Percentiles rank a stretch among this genome's conserved stretches.
Evolutionary conservation across 2,329 filamentous ascomycete genomes (phyloP).

Genomic region (Penicillium sp.): DNA sequence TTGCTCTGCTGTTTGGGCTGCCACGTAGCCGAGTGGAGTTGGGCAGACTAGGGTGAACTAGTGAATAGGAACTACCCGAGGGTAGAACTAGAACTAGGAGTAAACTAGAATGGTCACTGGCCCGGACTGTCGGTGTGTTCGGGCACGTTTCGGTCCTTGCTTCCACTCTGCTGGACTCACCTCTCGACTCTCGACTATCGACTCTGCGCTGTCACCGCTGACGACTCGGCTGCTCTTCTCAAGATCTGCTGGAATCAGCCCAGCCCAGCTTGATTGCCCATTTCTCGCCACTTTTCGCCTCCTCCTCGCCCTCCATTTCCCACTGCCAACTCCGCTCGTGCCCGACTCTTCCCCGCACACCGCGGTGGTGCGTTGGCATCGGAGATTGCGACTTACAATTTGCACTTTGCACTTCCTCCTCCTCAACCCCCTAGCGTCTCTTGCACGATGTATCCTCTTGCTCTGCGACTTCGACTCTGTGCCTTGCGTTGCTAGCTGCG

Average conservation of each 20-base stretch:
- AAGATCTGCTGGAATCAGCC: too few species aligned
- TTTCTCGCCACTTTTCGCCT: constrained; percentile 3
- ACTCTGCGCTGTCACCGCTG: too few species aligned
- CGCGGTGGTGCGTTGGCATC: constrained; percentile 24
- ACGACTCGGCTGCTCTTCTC: too few species aligned
- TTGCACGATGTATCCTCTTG: constrained; percentile 43
- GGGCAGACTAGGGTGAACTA: too few species aligned
- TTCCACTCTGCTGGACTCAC: too few species aligned
- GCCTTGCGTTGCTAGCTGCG: constrained; percentile 31
- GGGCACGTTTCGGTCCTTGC: not conserved
- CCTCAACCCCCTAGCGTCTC: constrained; percentile 26
- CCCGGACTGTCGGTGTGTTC: too few species aligned
- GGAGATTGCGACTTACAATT: not conserved
- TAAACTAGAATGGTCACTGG: too few species aligned
- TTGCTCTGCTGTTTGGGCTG: too few species aligned
- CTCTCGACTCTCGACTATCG: too few species aligned
- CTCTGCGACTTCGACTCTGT: constrained; percentile 28
- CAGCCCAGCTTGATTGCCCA: not conserved
- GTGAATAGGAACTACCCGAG: too few species aligned
- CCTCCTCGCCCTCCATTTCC: not conserved
- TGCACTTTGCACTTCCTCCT: constrained; percentile 16
- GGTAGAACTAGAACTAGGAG: too few species aligned
- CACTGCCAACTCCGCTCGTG: constrained; percentile 9
- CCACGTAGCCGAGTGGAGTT: too few species aligned
- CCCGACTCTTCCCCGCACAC: constrained; percentile 12